Evolutionary conservation across 1,284 basidiomycete genomes (phyloP).

Genomic region (Moesziomyces globuligerus): DNA sequence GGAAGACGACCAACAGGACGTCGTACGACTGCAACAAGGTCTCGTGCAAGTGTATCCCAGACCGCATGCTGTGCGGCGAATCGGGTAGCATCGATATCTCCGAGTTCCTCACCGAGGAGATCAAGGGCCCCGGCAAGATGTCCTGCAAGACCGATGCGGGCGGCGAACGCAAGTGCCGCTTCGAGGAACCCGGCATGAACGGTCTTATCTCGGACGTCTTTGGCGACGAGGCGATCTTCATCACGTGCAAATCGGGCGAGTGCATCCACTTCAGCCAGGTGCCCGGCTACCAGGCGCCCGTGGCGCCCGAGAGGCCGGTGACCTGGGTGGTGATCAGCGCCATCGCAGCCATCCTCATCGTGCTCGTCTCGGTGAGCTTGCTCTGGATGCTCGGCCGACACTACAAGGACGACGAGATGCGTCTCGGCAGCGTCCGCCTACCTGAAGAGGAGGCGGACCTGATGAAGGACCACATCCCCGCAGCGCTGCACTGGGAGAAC

Average conservation of each 20-base stretch:
- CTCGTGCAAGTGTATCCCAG: constrained; percentile 89
- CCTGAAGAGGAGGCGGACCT: constrained; percentile 80
- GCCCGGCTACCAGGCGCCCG: constrained; percentile 73
- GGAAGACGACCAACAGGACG: constrained; percentile 24
- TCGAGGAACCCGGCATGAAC: constrained; percentile 97
- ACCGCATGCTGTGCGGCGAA: constrained; percentile 92
- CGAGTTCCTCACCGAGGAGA: constrained; percentile 88
- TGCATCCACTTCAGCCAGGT: constrained; percentile 93
- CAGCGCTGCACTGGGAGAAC: constrained; percentile 85
- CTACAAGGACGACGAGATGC: constrained; percentile 50
- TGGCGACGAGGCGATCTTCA: constrained; percentile 87
- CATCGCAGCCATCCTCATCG: constrained; percentile 75
- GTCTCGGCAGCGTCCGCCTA: constrained; percentile 34
- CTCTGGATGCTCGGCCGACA: constrained; percentile 57
- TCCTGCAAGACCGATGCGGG: constrained; percentile 75
- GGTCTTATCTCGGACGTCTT: constrained; percentile 91
- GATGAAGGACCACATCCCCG: constrained; percentile 92
- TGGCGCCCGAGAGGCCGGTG: constrained; percentile 31
- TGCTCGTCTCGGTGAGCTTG: constrained; percentile 71
- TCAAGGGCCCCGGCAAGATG: constrained; percentile 89
- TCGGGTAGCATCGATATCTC: constrained; percentile 96
- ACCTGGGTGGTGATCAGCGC: constrained; percentile 84
- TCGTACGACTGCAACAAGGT: constrained; percentile 75
- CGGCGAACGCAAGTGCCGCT: constrained; percentile 75
- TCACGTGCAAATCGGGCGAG: constrained; percentile 88